Evolutionary conservation across 2,329 filamentous ascomycete species (phyloP).

Genomic region (Aspergillus caelatus): DNA sequence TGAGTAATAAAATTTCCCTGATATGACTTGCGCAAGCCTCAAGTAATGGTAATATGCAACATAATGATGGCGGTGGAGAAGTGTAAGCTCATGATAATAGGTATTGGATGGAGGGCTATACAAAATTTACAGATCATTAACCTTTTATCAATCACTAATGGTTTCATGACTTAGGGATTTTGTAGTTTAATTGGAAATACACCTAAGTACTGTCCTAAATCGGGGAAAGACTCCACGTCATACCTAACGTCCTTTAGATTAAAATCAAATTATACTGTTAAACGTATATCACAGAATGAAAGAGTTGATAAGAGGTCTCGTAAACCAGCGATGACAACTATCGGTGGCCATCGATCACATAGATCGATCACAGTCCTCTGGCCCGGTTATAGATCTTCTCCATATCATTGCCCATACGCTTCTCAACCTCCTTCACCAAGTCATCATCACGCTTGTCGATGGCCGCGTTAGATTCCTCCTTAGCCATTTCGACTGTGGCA

Average conservation of each 20-base stretch:
- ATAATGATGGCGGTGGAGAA: not conserved
- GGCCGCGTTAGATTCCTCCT: conserved; percentile 32
- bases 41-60: too few species aligned
- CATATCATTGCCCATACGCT: conserved; percentile 35
- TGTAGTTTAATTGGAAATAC: conserved; percentile 3
- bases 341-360: not conserved
- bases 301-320: not conserved
- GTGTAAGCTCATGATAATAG: not conserved
- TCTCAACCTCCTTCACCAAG: conserved; percentile 31
- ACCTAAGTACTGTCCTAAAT: not conserved
- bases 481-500: conserved; percentile 35
- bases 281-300: not conserved
- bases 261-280: not conserved
- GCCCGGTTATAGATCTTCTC: conserved; percentile 29
- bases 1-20: conserved; percentile 30
- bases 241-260: not conserved
- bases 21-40: not conserved
- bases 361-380: not conserved
- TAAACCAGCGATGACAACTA: not conserved
- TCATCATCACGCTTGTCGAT: conserved; percentile 32
- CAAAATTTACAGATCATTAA: not conserved
- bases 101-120: not conserved
- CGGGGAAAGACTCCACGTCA: not conserved
- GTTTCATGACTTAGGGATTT: not conserved
- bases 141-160: conserved; percentile 4